A percentile compares a stretch with the other conserved stretches of the same genome.
These are phyloP conservation scores for Hansfordia pulvinata DNA, from an alignment of 2,329 filamentous ascomycete species.

Conservation along the genomic window DNA sequence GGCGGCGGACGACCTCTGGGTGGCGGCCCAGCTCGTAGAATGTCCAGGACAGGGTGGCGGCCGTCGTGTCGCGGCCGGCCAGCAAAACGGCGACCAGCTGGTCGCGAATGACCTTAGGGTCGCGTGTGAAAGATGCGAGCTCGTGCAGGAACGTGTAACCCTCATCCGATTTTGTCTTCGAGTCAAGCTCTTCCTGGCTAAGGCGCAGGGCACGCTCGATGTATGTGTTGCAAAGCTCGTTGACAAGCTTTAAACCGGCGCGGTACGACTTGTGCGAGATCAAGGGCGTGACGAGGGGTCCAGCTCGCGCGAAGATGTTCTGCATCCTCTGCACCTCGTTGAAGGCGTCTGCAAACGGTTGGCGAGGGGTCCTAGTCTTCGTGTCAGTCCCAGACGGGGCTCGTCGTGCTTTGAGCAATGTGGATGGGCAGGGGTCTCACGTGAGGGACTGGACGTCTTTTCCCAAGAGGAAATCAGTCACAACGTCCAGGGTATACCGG, in stretches of 20 bases:
- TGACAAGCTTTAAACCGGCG: constrained; percentile 50
- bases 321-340: constrained; percentile 66
- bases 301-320: constrained; percentile 49
- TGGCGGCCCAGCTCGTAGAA: constrained; percentile 70
- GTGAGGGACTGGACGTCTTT: constrained; percentile 53
- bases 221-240: constrained; percentile 64
- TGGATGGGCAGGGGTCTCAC: constrained; percentile 16
- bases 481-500: constrained; percentile 71
- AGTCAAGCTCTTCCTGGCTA: constrained; percentile 55
- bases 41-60: constrained; percentile 65
- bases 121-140: constrained; percentile 66
- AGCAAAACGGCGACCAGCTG: constrained; percentile 74
- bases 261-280: constrained; percentile 52
- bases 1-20: constrained; percentile 50
- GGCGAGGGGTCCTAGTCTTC: constrained; percentile 33
- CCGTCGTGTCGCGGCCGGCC: constrained; percentile 80
- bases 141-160: constrained; percentile 80
- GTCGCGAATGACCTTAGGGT: constrained; percentile 61
- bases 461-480: constrained; percentile 78
- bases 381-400: constrained; percentile 1
- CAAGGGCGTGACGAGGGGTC: constrained; percentile 54
- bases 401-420: not conserved
- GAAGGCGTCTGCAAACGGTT: constrained; percentile 70
- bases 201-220: constrained; percentile 63
- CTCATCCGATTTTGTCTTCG: constrained; percentile 57